phyloP scores from a whole-genome alignment of 106 monocot genomes.

The Gastrodia elata region DNA sequence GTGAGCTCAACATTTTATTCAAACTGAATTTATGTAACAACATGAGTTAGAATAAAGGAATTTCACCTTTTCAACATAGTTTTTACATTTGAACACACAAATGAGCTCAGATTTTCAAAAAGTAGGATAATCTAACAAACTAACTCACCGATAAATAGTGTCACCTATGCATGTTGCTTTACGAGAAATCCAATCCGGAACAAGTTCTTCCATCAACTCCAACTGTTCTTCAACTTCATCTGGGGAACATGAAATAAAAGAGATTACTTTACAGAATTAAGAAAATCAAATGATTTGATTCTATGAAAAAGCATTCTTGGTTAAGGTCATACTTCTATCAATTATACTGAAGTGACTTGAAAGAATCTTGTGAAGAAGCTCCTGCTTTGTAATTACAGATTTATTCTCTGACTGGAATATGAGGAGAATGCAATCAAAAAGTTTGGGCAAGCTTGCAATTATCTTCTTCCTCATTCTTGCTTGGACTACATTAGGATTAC shows the following conservation, averaged over 20 bases:
- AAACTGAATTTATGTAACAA: not conserved
- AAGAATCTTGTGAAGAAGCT: conserved; percentile 73
- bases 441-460: conserved; percentile 51
- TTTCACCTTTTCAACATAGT: not conserved
- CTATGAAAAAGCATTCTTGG: not conserved
- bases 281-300: not conserved
- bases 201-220: conserved; percentile 54
- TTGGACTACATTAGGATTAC: conserved; percentile 24
- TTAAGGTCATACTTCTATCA: conserved; percentile 52
- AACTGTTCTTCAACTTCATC: conserved; percentile 89
- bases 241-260: conserved; percentile 11
- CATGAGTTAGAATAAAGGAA: not conserved
- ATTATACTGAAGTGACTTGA: conserved; percentile 39
- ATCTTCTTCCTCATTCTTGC: conserved; percentile 43
- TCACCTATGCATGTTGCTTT: conserved; percentile 48
- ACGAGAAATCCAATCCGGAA: conserved; percentile 79
- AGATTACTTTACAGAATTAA: not conserved
- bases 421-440: conserved; percentile 66
- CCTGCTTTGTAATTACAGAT: conserved; percentile 73
- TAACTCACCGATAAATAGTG: conserved; percentile 51
- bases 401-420: conserved; percentile 54
- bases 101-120: no score
- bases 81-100: not conserved
- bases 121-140: conserved; percentile 2
- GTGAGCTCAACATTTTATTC: not conserved